Conservation (phyloP, 106 monocot species). For the Posidonia australis region DNA sequence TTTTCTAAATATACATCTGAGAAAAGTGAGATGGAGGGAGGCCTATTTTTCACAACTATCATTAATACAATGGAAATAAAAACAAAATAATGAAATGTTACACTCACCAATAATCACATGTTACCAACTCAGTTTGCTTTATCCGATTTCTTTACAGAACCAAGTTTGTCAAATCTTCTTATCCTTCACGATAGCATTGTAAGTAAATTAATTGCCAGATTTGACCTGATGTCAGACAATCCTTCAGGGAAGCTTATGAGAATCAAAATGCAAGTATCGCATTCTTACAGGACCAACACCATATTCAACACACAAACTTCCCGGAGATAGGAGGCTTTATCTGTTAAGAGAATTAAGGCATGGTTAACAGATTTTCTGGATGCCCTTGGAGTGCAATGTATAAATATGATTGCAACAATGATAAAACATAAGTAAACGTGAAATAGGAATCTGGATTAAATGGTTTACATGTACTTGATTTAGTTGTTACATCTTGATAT, state of each 20-base stretch:
- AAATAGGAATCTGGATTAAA: no score
- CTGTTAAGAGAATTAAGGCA: no score
- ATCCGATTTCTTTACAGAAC: neutral
- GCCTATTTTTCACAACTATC: neutral
- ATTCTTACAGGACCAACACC: neutral
- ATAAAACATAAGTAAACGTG: no score
- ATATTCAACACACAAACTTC: neutral
- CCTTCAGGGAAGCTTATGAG: neutral
- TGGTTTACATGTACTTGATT: no score
- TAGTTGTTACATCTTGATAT: no score
- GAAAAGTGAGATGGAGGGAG: neutral
- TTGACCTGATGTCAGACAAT: neutral
- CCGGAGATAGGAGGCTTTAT: no score
- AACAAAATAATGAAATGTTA: constrained; percentile 1
- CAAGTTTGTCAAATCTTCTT: neutral
- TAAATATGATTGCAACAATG: no score
- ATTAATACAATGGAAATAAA: neutral
- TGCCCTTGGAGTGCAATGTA: no score
- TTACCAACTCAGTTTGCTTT: neutral
- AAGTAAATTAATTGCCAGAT: neutral
- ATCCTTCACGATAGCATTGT: neutral
- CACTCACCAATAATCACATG: neutral
- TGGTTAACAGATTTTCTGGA: no score
- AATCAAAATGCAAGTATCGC: neutral
- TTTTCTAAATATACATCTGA: neutral